Evolutionary conservation across 805 yeast genomes (phyloP), one percentile per base, ranked within the genome.

Genomic region (Candida boleticola): DNA sequence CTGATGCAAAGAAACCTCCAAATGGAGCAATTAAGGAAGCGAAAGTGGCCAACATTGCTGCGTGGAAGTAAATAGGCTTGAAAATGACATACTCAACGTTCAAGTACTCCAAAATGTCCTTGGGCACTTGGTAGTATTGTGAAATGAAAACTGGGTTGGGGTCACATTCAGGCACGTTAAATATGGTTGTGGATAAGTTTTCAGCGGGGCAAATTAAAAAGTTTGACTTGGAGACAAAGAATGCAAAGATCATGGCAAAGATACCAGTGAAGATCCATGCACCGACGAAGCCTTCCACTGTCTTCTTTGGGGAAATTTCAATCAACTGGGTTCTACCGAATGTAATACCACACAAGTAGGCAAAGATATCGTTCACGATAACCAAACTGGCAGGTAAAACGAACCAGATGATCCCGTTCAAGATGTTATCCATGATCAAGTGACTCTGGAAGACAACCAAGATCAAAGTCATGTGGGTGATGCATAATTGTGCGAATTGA

Each of bases 21-120:
- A 93, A 93, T 45, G 99, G 99, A 3, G 99, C 99, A 62, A 93
- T 84, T 50, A 93, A 75, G 0, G 98, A 92, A 1, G 99, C 98
- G 73, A 93, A 93, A 3, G 96, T 85, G 13, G 97, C 95, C 46
- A 92, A 69, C 33, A 83, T 76, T 44, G 89, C 76, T 1, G 95
- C 83, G 61, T 93, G 99, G 71, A 90, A 78, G 64, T 92, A 89
- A 39, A 93, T 82, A 37, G 99, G 98, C 56, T 86, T 88, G 35
- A 89, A 55, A 13, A 81, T 74, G 14, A 89, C 60, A 23, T 70
- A 72, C 10, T 77, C 79, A 26, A 64, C 48, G 19, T 43, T 45
- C 17, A 61, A 48, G 30, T 72, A 55, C 17, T 75, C 76, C 18
- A 80, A 81, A 39, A 89, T 58, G 48, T 82, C 74, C 13, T 77